Conservation (phyloP, 495 filamentous ascomycete genomes). For the Aspergillus carlsbadensis region DNA sequence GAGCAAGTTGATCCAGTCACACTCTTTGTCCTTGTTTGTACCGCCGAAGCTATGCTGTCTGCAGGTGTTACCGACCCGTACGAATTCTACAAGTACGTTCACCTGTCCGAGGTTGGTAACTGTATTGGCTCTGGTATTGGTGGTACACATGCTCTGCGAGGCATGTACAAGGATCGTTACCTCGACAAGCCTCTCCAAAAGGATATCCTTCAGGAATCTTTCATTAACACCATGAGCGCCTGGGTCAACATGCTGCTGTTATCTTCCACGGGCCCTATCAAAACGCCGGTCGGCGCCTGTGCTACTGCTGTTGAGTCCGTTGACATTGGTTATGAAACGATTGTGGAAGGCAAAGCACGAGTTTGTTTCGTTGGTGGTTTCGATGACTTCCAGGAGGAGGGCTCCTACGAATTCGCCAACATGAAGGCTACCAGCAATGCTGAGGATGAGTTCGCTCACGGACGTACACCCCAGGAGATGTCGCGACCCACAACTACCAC, state of each 20-base stretch:
- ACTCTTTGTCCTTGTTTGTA: conserved; percentile 89
- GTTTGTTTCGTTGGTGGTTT: conserved; percentile 98
- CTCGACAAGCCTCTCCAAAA: conserved; percentile 98
- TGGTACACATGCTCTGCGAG: conserved; percentile 84
- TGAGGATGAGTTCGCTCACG: conserved; percentile 91
- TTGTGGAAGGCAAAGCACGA: conserved; percentile 94
- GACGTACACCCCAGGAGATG: conserved; percentile 95
- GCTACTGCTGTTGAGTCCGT: conserved; percentile 96
- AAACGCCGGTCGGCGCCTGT: conserved; percentile 96
- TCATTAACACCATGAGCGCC: conserved; percentile 99
- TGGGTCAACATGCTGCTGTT: conserved; percentile 99
- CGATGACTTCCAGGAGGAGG: conserved; percentile 99
- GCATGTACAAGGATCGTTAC: conserved; percentile 98
- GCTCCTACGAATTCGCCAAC: conserved; percentile 99
- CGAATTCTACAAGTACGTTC: conserved; percentile 99
- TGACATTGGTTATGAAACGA: conserved; percentile 96
- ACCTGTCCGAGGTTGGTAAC: conserved; percentile 97
- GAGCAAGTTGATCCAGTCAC: conserved; percentile 96
- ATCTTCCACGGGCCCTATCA: conserved; percentile 96
- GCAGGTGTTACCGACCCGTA: conserved; percentile 99
- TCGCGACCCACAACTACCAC: conserved; percentile 96
- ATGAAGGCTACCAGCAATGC: conserved; percentile 99
- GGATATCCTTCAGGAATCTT: conserved; percentile 98
- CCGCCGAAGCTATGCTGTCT: conserved; percentile 83
- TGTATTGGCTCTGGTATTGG: conserved; percentile 97